These are phyloP conservation scores for Albifimbria verrucaria DNA, from an alignment of 2,329 filamentous ascomycete genomes.

Conservation along the genomic window DNA sequence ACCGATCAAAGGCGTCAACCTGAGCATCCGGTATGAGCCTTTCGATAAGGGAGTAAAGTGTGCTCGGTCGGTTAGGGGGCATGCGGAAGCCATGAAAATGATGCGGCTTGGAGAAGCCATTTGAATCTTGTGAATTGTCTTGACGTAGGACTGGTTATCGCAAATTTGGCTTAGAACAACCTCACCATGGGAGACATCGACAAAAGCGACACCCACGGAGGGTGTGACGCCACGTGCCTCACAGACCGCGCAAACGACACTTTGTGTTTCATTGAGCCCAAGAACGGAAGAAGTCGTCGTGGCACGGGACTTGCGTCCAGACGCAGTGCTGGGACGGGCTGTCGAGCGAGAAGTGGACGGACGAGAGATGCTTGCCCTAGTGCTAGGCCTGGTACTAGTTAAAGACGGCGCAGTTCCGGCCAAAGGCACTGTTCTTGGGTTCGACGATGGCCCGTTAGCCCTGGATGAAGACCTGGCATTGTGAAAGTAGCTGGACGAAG, in stretches of 20 bases:
- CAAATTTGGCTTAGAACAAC: conserved; percentile 85
- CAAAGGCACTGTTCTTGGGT: background rate
- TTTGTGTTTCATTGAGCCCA: conserved; percentile 53
- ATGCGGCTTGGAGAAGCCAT: conserved; percentile 79
- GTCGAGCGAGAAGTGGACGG: conserved; percentile 15
- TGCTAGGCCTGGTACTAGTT: conserved; percentile 12
- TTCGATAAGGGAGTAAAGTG: conserved; percentile 69
- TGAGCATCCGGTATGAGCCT: conserved; percentile 41
- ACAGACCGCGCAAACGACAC: conserved; percentile 82
- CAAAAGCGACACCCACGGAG: conserved; percentile 78
- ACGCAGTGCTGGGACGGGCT: conserved; percentile 35
- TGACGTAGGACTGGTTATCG: conserved; percentile 88
- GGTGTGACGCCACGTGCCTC: conserved; percentile 86
- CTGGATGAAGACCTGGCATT: background rate
- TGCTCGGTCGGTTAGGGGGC: conserved; percentile 64
- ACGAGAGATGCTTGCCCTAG: conserved; percentile 10
- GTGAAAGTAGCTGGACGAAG: too few species aligned
- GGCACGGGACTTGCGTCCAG: conserved; percentile 42
- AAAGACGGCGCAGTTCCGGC: conserved; percentile 12
- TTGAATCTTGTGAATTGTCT: conserved; percentile 80
- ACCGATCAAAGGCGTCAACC: conserved; percentile 60
- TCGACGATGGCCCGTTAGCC: background rate
- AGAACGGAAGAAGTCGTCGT: conserved; percentile 33
- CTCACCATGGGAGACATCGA: conserved; percentile 83
- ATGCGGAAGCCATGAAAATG: conserved; percentile 71